Evolutionary conservation across 2,329 filamentous ascomycete species (phyloP).

Genomic region (Fusarium coicis): DNA sequence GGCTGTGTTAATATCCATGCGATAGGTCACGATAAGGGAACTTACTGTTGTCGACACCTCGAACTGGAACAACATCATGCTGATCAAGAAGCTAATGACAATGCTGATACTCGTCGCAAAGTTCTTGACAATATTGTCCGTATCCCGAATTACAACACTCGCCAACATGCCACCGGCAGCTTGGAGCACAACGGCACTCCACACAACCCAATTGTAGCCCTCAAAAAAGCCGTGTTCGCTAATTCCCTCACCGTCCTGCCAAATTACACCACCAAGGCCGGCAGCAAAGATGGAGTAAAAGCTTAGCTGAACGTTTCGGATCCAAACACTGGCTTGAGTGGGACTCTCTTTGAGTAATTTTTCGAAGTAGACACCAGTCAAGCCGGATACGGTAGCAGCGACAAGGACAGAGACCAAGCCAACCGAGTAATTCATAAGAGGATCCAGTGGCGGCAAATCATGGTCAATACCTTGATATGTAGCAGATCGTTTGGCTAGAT

Average conservation of each 20-base stretch:
- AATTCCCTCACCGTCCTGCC: constrained; percentile 87
- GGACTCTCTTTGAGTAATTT: constrained; percentile 91
- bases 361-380: constrained; percentile 89
- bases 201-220: constrained; percentile 93
- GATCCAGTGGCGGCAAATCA: constrained; percentile 59
- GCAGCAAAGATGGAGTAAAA: constrained; percentile 95
- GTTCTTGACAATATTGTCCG: constrained; percentile 86
- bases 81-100: constrained; percentile 85
- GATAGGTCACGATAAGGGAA: constrained; percentile 26
- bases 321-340: constrained; percentile 83
- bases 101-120: constrained; percentile 95
- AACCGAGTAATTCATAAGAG: constrained; percentile 78
- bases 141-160: constrained; percentile 55
- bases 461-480: constrained; percentile 90
- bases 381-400: constrained; percentile 81
- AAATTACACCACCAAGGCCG: constrained; percentile 84
- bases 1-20: constrained; percentile 1
- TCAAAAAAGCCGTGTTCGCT: constrained; percentile 89
- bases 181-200: constrained; percentile 85
- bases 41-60: constrained; percentile 77
- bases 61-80: constrained; percentile 87
- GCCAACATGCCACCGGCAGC: constrained; percentile 84
- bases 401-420: constrained; percentile 82
- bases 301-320: constrained; percentile 92
- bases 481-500: constrained; percentile 69